Base-by-base conservation (phyloP, 257 asterid species). In the Marsdenia floribunda region DNA sequence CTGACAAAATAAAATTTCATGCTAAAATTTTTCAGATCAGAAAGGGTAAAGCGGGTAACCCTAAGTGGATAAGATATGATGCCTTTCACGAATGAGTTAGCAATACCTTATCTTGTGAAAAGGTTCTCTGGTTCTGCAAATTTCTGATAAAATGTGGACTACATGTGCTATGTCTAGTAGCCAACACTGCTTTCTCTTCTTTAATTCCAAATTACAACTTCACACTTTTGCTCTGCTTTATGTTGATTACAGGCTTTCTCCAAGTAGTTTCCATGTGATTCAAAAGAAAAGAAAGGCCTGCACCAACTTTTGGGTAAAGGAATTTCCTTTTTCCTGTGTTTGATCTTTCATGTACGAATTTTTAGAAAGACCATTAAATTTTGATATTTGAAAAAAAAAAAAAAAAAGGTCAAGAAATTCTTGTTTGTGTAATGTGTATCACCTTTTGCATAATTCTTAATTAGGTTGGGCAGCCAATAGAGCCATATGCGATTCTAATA, bases 101-200 rank as follows among this genome's bases (percentile, higher is more conserved):
- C 14, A 35, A 35, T 63, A 18, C 38, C 24, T 19, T 64, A 64
- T 64, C 47, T 64, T 65, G 29, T 37, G 50, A 65, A 65, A 65
- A 18, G 29, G 26, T 37, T 5, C 49, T 2, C 26, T 38, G 70
- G 70, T 65, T 19, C 40, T 18, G 19, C 70, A 15, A 15, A 3
- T 63, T 52, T 16, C 21, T 52, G 9, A 21, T 5, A 54, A 54
- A 38, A 6, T 22, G 26, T 37, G 29, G 70, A 35, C 16, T 18
- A 37, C 70, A 65, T 65, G 70, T 65, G 70, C 70, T 18, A 38
- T 65, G 70, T 65, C 70, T 65, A 16, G 50, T 38, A 65, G 24
- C 50, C 12, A 16, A 65, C 35, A 24, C 0, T 33, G 40, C 15
- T 29, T 18, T 38, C 50, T 65, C 46, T 65, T 38, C 49, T 65